Conservation (phyloP, 495 filamentous ascomycete genomes). For the Xylaria castorea region DNA sequence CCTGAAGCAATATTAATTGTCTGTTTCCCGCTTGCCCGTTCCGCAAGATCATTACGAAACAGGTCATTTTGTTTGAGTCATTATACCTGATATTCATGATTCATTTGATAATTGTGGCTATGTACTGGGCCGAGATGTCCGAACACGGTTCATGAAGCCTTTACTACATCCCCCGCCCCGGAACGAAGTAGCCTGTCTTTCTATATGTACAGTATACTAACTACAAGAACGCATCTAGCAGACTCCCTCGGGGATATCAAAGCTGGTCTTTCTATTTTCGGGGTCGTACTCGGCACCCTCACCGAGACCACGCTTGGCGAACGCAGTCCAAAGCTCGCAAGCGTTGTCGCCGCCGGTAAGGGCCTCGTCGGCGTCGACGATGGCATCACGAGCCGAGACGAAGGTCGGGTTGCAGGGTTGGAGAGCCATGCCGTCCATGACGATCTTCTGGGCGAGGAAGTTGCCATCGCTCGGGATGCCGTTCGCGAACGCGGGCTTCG, state of each 20-base stretch:
- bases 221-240: conserved; percentile 29
- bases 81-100: not conserved
- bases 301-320: conserved; percentile 52
- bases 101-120: not conserved
- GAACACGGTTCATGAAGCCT: not conserved
- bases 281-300: conserved; percentile 30
- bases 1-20: not conserved
- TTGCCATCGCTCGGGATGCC: conserved; percentile 48
- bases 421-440: conserved; percentile 54
- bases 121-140: not conserved
- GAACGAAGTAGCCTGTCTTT: not conserved
- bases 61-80: not conserved
- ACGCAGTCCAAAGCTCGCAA: conserved; percentile 51
- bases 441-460: conserved; percentile 53
- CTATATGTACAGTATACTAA: not conserved
- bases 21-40: not conserved
- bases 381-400: conserved; percentile 49
- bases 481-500: conserved; percentile 44
- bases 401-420: conserved; percentile 55
- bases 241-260: conserved; percentile 23
- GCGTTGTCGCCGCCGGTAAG: conserved; percentile 49
- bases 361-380: conserved; percentile 50
- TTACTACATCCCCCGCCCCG: not conserved
- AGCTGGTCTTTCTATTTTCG: conserved; percentile 26
- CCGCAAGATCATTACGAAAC: not conserved